Evolutionary conservation across 2,329 filamentous ascomycete species (phyloP), one percentile per base, ranked within the genome.

Genomic region (Delphinella strobiligena): DNA sequence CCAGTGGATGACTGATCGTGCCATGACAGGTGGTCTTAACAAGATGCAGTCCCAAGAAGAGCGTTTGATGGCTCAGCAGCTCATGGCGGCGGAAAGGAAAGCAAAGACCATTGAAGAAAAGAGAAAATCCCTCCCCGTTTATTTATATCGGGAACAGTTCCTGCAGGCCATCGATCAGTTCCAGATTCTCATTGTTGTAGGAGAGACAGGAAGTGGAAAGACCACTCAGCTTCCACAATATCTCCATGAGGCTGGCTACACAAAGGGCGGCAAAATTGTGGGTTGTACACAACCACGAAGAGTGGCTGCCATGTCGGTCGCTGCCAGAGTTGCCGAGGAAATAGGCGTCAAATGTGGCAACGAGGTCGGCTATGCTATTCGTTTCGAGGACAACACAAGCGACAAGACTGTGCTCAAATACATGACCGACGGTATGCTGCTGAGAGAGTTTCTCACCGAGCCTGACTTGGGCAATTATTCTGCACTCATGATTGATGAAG

Each of bases 281-380:
- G 89, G 84, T 4, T 94, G 88, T 53, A 98, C 91, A 0, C 91
- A 98, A 49, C 91, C 91, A 4, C 79, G 91, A 50, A 78, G 91
- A 67, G 91, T 98, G 9, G 91, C 91, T 3, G 91, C 91, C 19
- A 96, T 96, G 89, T 91, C 82, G 54, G 89, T 96, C 15, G 89
- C 91, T n/a, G 78, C 85, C 33, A 86, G 91, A 69, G 91, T 98
- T 2, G 85, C 89, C 0, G 88, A 96, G 41, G 91, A 98, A 57
- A 83, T 93, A 66, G 87, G 83, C 0, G 81, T 86, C 44, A 88
- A 89, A 57, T 66, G 96, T 9, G 91, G 91, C 1, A 82, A 85
- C 46, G 86, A 95, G 54, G 89, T 96, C 18, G 91, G 91, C 12
- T 98, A 95, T 58, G 80, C 81, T 0, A 93, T 98, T 50, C 82